phyloP scores from a whole-genome alignment of 805 yeast species.

The Ogataea corticis region DNA sequence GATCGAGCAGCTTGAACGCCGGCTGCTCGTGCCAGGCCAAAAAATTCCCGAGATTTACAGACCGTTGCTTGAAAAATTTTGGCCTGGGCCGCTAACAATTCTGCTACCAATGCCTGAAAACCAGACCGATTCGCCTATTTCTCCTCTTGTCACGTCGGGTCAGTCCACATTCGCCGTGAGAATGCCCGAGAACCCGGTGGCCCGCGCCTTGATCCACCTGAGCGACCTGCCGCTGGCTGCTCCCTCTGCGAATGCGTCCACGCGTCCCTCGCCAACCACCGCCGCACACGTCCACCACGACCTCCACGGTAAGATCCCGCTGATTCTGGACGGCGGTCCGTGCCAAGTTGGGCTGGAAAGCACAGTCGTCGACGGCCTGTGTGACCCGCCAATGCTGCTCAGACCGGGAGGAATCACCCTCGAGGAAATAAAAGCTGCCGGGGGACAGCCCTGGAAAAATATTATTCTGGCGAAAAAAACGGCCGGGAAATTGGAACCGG shows the following conservation, averaged over 20 bases:
- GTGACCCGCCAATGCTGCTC: conserved; percentile 78
- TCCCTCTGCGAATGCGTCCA: conserved; percentile 96
- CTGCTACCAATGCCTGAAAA: conserved; percentile 58
- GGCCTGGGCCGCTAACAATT: conserved; percentile 98
- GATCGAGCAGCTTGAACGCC: conserved; percentile 62
- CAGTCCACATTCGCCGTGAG: conserved; percentile 92
- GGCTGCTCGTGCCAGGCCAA: conserved; percentile 44
- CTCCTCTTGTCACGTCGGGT: conserved; percentile 77
- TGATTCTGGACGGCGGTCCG: conserved; percentile 87
- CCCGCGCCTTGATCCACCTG: conserved; percentile 82
- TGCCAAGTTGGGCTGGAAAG: conserved; percentile 90
- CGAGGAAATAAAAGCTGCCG: conserved; percentile 65
- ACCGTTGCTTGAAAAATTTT: conserved; percentile 63
- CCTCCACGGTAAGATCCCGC: conserved; percentile 74
- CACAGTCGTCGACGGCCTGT: conserved; percentile 90
- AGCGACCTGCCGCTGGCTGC: conserved; percentile 94
- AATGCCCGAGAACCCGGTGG: conserved; percentile 83
- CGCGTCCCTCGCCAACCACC: conserved; percentile 88
- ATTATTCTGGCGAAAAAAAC: conserved; percentile 64
- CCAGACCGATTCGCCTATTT: conserved; percentile 46
- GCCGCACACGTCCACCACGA: conserved; percentile 87
- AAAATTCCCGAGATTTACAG: conserved; percentile 69
- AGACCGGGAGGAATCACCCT: conserved; percentile 93
- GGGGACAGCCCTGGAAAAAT: conserved; percentile 69
- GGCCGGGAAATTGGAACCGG: conserved; percentile 66